Evolutionary conservation across 2,329 filamentous ascomycete species (phyloP), one percentile per base, ranked within the genome.

Genomic region (Calonectria montana): DNA sequence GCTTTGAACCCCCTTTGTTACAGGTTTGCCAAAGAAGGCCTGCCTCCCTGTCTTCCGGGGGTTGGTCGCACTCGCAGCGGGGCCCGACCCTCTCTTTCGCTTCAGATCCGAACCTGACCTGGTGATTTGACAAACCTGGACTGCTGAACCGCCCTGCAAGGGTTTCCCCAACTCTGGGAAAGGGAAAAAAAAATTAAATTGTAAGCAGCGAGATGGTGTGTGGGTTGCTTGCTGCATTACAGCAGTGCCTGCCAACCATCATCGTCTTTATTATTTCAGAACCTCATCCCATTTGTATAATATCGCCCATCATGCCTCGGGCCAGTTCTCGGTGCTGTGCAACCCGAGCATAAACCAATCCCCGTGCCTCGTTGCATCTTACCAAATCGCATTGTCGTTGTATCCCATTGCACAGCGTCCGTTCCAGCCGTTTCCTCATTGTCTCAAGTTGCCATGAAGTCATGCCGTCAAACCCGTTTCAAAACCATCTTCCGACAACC

Each of bases 1-100:
- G 27, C 55, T 72, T 75, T 74, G 74, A 74, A 76, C 75, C 77
- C 73, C 75, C 65, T 66, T 43, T 78, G 77, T 78, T 78, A 76
- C 77, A 78, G 77, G 77, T 78, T 71, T 67, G 69, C 65, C 73
- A 71, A 72, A 65, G 74, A 66, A 53, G 31, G 70, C 76, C 69
- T 72, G 72, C 66, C 47, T 73, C 57, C 47, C 69, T 69, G 48
- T 70, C 66, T 48, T 62, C 76, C 70, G 72, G 74, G n/a, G 53
- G 35, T 57, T 69, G 25, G 75, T 78, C 55, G 69, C 57, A 76
- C 61, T 73, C 62, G 21, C 18, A n/a, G 65, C 65, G 69, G 69
- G 62, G 63, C 62, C 50, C 21, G 39, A 41, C 39, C 47, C 25
- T 59, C 57, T 45, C 29, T 41, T 31, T 59, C 48, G 29, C 47